Base-by-base conservation (phyloP, 1,139 yeast genomes). In the Wickerhamomyces sp. region DNA sequence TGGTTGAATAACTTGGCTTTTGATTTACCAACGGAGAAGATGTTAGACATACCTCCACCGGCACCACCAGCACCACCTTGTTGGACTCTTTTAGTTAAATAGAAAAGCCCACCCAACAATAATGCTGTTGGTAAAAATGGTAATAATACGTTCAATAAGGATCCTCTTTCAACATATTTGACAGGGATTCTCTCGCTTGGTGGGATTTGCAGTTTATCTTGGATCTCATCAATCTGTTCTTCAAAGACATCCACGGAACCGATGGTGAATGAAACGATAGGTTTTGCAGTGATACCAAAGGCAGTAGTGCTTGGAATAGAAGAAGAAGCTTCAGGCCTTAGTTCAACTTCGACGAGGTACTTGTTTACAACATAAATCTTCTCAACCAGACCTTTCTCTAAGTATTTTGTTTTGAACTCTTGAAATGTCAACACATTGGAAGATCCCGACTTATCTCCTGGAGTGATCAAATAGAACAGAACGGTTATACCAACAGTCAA, bases 241-340 rank as follows among this genome's bases (percentile, higher is more conserved):
- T 94, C 98, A 63, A 94, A 92, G n/a, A 81, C 70, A 52, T 89
- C 97, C 19, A 90, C 79, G 0, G 96, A 86, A 6, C 98, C 99
- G 55, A 94, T 88, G 33, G 86, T 79, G 65, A 94, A 94, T 16
- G 69, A 69, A 24, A 77, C 67, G 20, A 51, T 39, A 30, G 60
- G 59, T 26, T 62, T 51, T 28, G 55, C 49, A 35, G 49, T 46
- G 29, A 40, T 39, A 13, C 40, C 47, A 24, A 44, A 49, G 7
- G 21, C 36, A 14, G 13, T 18, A 19, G 3, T n/a, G n/a, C n/a
- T n/a, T 21, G 27, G 27, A 10, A 32, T n/a, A 14, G 35, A 16
- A 6, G 50, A 45, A 12, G 56, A 64, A 2, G 81, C 79, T 14
- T 81, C 80, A 3, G 74, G 72, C 35, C 81, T 70, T 44, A 85